These are phyloP conservation scores for Elongisporangium senticosum DNA, from an alignment of 352 stramenopile genomes.

Conservation along the genomic window DNA sequence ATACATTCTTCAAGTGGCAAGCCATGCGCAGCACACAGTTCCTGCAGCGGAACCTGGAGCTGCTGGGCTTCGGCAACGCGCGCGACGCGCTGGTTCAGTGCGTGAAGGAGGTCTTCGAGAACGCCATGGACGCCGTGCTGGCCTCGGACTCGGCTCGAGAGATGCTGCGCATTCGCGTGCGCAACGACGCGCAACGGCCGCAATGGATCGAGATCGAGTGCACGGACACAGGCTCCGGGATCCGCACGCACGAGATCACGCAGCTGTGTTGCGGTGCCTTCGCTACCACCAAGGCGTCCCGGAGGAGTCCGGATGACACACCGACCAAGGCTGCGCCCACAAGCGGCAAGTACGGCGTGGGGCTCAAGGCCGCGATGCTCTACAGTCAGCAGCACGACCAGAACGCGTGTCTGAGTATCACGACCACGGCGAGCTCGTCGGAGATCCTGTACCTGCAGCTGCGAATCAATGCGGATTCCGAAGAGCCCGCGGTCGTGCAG, in stretches of 20 bases:
- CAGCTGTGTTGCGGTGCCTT: conserved; percentile 66
- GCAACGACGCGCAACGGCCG: conserved; percentile 15
- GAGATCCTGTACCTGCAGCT: conserved; percentile 69
- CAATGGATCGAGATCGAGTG: conserved; percentile 61
- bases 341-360: conserved; percentile 71
- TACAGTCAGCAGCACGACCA: conserved; percentile 56
- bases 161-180: conserved; percentile 45
- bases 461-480: conserved; percentile 53
- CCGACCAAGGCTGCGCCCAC: conserved; percentile 7
- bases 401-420: conserved; percentile 45
- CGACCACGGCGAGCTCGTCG: conserved; percentile 48
- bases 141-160: conserved; percentile 21
- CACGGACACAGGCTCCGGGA: conserved; percentile 66
- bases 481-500: conserved; percentile 58
- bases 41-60: conserved; percentile 56
- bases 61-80: conserved; percentile 63
- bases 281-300: conserved; percentile 47
- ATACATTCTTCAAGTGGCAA: background rate
- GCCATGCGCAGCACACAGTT: conserved; percentile 33
- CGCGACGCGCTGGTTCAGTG: conserved; percentile 63
- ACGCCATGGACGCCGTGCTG: conserved; percentile 22
- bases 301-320: background rate
- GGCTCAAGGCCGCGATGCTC: conserved; percentile 67
- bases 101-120: conserved; percentile 82
- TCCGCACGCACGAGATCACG: conserved; percentile 55